Conservation (phyloP, 2,329 filamentous ascomycete genomes). For the Penicillium sp. region DNA sequence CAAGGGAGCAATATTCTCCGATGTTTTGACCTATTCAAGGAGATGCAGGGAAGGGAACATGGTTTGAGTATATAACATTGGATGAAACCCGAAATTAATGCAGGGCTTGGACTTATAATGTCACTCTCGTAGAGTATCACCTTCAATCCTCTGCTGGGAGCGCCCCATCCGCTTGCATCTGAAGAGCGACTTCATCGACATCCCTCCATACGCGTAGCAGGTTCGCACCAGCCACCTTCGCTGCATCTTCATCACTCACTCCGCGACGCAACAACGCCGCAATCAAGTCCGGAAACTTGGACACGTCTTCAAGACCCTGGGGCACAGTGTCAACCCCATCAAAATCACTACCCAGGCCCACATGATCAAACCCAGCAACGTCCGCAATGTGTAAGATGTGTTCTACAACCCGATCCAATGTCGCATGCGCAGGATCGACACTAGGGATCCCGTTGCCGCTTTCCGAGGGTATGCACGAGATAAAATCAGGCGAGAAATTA, state of each 20-base stretch:
- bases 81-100: slow-evolving; percentile 1
- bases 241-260: slow-evolving; percentile 66
- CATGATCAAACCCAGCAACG: slow-evolving; percentile 77
- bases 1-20: slow-evolving; percentile 23
- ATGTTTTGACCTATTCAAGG: slow-evolving; percentile 18
- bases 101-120: too few relatives aligned
- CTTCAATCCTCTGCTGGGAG: slow-evolving; percentile 42
- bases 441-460: slow-evolving; percentile 61
- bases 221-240: slow-evolving; percentile 73
- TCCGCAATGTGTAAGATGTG: slow-evolving; percentile 80
- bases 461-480: slow-evolving; percentile 62
- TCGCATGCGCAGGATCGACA: slow-evolving; percentile 62
- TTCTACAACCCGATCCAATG: slow-evolving; percentile 67
- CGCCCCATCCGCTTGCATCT: slow-evolving; percentile 55
- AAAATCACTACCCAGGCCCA: slow-evolving; percentile 85
- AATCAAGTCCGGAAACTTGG: slow-evolving; percentile 72
- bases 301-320: slow-evolving; percentile 73
- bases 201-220: slow-evolving; percentile 76
- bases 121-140: too few relatives aligned
- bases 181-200: slow-evolving; percentile 64
- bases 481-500: slow-evolving; percentile 78
- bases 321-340: slow-evolving; percentile 62
- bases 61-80: not conserved
- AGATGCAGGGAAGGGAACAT: not conserved
- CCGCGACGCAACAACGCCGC: slow-evolving; percentile 67